phyloP scores from a whole-genome alignment of 805 yeast genomes.

The Candida silvicultrix region DNA sequence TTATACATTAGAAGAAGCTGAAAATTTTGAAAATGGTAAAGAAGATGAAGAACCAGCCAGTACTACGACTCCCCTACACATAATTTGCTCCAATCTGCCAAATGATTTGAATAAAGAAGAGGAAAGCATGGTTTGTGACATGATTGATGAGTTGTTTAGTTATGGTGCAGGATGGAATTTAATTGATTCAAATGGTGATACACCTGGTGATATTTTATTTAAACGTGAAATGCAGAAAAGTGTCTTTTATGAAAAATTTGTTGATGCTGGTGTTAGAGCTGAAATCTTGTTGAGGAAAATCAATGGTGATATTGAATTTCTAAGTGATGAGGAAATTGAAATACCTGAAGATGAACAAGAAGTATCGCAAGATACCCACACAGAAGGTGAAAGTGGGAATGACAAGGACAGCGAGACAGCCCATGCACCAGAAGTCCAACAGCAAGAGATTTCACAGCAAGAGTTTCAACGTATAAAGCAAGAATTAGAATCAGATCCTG shows the following conservation, averaged over 20 bases:
- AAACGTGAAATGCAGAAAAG: conserved; percentile 40
- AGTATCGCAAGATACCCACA: no score
- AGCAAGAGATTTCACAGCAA: conserved; percentile 9
- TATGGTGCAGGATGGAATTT: conserved; percentile 94
- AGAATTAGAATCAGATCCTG: conserved; percentile 41
- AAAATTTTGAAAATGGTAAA: conserved; percentile 41
- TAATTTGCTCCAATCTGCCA: conserved; percentile 50
- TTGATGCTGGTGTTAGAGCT: conserved; percentile 87
- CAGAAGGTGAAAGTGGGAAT: no score
- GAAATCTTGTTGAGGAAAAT: conserved; percentile 75
- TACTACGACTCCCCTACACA: conserved; percentile 78
- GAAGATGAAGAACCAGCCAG: conserved; percentile 31
- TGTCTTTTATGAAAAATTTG: conserved; percentile 41
- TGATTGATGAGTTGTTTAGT: conserved; percentile 65
- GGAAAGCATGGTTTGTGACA: conserved; percentile 35
- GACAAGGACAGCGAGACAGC: no score
- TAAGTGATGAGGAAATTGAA: conserved; percentile 26
- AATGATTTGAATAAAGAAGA: conserved; percentile 34
- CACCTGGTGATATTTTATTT: conserved; percentile 79
- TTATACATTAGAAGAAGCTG: conserved; percentile 72
- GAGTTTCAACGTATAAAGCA: conserved; percentile 13
- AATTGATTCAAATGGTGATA: conserved; percentile 60
- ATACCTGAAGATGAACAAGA: conserved; percentile 16
- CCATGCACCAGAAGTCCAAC: conserved; percentile 9
- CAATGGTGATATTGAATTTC: conserved; percentile 58